Conservation (phyloP, 768 basidiomycete genomes). For the Leccinum truebloodii region DNA sequence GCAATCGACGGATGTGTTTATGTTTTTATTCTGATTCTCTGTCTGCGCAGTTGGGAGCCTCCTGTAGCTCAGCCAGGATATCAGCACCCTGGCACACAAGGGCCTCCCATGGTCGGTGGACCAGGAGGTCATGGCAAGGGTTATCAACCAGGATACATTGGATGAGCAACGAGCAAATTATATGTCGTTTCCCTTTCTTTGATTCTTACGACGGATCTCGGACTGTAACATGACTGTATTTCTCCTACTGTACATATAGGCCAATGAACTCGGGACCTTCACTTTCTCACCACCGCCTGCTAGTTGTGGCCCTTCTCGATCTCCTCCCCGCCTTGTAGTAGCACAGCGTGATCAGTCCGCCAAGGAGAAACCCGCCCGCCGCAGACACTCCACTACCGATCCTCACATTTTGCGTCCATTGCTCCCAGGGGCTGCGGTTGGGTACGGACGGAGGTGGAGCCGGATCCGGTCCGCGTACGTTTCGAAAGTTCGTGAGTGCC, state of each 20-base stretch:
- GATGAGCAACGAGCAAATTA: conserved; percentile 11
- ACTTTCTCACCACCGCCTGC: conserved; percentile 8
- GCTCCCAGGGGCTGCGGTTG: conserved; percentile 3
- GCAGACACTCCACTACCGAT: conserved; percentile 28
- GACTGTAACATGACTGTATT: neutral
- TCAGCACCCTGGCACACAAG: conserved; percentile 36
- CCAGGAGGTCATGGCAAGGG: conserved; percentile 19
- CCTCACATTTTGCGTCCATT: conserved; percentile 19
- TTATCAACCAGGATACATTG: conserved; percentile 34
- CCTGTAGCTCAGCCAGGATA: conserved; percentile 36
- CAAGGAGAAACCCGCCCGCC: conserved; percentile 39
- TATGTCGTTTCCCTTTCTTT: neutral
- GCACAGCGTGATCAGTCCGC: conserved; percentile 28
- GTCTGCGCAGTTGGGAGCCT: conserved; percentile 36
- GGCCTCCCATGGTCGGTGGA: neutral
- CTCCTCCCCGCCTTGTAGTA: conserved; percentile 13
- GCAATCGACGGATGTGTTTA: neutral
- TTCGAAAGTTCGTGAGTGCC: conserved; percentile 42
- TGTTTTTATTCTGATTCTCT: neutral
- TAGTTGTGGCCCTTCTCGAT: conserved; percentile 2
- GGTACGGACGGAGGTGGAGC: conserved; percentile 26
- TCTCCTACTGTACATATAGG: neutral
- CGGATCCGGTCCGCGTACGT: conserved; percentile 44
- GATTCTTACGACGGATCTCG: conserved; percentile 1
- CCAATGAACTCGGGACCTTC: conserved; percentile 3